phyloP scores from a whole-genome alignment of 345 rosid genomes.

The Viola odorata region DNA sequence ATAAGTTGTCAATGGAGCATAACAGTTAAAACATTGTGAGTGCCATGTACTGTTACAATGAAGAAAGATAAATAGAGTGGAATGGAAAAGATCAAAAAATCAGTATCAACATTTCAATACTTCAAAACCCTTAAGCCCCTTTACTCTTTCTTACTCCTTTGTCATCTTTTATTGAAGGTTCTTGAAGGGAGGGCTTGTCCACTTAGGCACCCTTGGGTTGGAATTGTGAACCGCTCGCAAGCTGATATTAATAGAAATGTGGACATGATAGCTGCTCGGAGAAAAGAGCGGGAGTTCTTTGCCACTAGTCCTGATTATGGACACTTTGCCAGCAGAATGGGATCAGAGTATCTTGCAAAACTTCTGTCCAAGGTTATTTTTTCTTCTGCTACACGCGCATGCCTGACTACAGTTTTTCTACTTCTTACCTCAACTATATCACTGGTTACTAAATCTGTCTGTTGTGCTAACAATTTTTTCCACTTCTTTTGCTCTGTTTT shows the following conservation, averaged over 20 bases:
- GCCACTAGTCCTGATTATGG: constrained; percentile 28
- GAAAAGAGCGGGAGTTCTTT: constrained; percentile 25
- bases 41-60: no score
- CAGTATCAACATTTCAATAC: no score
- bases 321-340: constrained; percentile 29
- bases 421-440: neutral
- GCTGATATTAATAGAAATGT: constrained; percentile 8
- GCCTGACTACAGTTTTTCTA: neutral
- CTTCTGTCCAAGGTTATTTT: constrained; percentile 30
- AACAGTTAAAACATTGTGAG: neutral
- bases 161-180: constrained; percentile 7
- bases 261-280: constrained; percentile 27
- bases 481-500: neutral
- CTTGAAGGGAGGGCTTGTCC: constrained; percentile 30
- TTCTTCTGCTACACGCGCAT: neutral
- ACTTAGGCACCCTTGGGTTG: constrained; percentile 30
- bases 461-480: neutral
- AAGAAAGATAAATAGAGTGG: no score
- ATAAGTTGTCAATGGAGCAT: neutral
- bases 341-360: constrained; percentile 27
- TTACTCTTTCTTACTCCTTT: no score
- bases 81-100: no score
- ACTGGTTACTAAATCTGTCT: neutral
- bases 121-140: no score
- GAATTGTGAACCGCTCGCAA: constrained; percentile 27